phyloP scores from a whole-genome alignment of 805 yeast species.

The Metschnikowia koreensis region DNA sequence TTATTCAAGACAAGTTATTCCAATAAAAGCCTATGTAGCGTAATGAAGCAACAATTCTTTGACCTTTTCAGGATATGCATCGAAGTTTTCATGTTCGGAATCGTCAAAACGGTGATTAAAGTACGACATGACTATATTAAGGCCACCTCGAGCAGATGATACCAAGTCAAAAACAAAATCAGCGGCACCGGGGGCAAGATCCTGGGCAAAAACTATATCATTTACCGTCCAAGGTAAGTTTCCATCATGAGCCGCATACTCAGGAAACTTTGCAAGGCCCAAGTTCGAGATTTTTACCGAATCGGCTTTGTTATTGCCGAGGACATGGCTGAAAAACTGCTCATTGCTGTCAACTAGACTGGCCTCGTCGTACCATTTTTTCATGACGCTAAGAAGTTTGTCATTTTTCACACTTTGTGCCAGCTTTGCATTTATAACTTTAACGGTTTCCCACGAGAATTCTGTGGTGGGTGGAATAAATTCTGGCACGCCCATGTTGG shows the following conservation, averaged over 20 bases:
- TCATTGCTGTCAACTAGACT: constrained; percentile 17
- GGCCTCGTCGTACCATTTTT: constrained; percentile 20
- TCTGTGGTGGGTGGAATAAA: constrained; percentile 29
- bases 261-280: constrained; percentile 30
- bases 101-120: constrained; percentile 29
- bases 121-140: constrained; percentile 34
- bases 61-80: constrained; percentile 21
- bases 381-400: constrained; percentile 23
- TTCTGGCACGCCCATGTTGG: constrained; percentile 33
- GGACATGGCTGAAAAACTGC: constrained; percentile 21
- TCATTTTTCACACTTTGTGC: constrained; percentile 20
- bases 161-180: constrained; percentile 36
- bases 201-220: constrained; percentile 37
- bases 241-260: constrained; percentile 3
- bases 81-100: constrained; percentile 23
- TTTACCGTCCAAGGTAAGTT: constrained; percentile 26
- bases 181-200: constrained; percentile 31
- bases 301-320: constrained; percentile 31
- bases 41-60: constrained; percentile 7
- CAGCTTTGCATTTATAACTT: constrained; percentile 21
- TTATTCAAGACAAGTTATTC: too few relatives aligned
- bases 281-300: constrained; percentile 36
- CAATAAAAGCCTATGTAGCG: neutral
- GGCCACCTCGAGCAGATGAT: constrained; percentile 31
- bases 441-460: constrained; percentile 35